phyloP scores from a whole-genome alignment of 179 eudicot species.

The Silene coronaria region DNA sequence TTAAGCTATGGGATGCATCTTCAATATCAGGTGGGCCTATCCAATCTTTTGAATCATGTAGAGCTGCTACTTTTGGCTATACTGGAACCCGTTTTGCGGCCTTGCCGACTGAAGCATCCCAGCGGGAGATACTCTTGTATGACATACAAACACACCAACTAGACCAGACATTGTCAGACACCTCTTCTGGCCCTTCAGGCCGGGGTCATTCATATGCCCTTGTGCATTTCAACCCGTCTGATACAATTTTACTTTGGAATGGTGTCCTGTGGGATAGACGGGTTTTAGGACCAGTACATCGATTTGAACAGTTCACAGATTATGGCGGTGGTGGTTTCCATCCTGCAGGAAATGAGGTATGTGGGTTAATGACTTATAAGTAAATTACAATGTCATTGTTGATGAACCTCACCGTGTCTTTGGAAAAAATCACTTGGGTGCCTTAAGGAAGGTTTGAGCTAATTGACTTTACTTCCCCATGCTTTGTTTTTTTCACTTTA shows the following conservation, averaged over 20 bases:
- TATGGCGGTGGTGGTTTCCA: conserved; percentile 98
- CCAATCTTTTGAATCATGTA: conserved; percentile 75
- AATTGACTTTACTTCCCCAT: too few relatives aligned
- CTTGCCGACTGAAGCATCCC: conserved; percentile 56
- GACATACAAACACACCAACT: conserved; percentile 60
- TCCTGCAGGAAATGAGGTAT: conserved; percentile 99
- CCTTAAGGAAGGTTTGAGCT: too few relatives aligned
- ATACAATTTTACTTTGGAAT: too few relatives aligned
- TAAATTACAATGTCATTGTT: conserved; percentile 6
- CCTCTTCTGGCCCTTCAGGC: too few relatives aligned
- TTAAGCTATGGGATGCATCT: conserved; percentile 83
- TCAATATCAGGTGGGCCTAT: conserved; percentile 72
- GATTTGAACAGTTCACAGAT: conserved; percentile 88
- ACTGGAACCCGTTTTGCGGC: conserved; percentile 73
- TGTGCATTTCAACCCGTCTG: too few relatives aligned
- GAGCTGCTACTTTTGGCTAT: conserved; percentile 65
- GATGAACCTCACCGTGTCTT: conserved; percentile 32
- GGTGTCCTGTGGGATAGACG: too few relatives aligned
- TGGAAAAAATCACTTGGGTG: too few relatives aligned
- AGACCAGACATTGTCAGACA: conserved; percentile 61
- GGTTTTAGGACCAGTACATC: conserved; percentile 60
- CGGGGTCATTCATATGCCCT: too few relatives aligned
- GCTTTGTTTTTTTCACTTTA: too few relatives aligned
- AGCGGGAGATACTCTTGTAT: conserved; percentile 65
- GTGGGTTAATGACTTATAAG: neutral